Base-by-base conservation (phyloP, 805 yeast species). In the Pichia paraexigua region DNA sequence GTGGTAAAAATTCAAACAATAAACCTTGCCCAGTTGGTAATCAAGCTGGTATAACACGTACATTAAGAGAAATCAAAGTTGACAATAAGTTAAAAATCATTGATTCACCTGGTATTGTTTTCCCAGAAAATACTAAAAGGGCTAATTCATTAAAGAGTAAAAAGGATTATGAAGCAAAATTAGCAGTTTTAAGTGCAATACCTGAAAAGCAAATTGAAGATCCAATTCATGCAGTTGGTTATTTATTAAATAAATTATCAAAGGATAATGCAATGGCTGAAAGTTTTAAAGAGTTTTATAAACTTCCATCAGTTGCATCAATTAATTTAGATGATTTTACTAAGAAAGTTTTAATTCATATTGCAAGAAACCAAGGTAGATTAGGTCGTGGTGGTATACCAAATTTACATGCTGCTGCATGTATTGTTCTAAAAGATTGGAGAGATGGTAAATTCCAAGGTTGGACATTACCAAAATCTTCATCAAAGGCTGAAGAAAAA, bases 71-170 rank as follows among this genome's bases (percentile, higher is more conserved):
- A 67, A 90, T 92, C 53, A 94, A 92, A 71, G 78, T 92, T 54
- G 99, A 92, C 68, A 85, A 83, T 64, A 90, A 90, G 68, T 77
- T 92, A 60, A 88, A 86, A 68, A 77, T 92, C 57, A 75, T 92
- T 63, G 99, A 92, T 69, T 88, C 97, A 50, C 99, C 99, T 48
- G 99, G 99, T 65, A 94, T 92, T 55, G 97, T 94, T 41, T 92
- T 94, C 81, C 98, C 98, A 47, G 66, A 63, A 37, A 49, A 57
- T 32, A 20, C 17, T 25, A 56, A 63, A 22, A 78, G 71, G 55
- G 76, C 74, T 59, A 77, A 74, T 59, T 46, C 44, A 20, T n/a
- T 7, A 21, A 71, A 71, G 56, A 67, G 72, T 53, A 82, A 77
- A 62, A 66, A 72, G 24, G 87, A 84, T 57, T 88, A 84, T 66